A percentile compares a stretch with the other conserved stretches of the same genome.
Conservation (phyloP, 1,284 basidiomycete genomes). For the Boletus mariae region DNA sequence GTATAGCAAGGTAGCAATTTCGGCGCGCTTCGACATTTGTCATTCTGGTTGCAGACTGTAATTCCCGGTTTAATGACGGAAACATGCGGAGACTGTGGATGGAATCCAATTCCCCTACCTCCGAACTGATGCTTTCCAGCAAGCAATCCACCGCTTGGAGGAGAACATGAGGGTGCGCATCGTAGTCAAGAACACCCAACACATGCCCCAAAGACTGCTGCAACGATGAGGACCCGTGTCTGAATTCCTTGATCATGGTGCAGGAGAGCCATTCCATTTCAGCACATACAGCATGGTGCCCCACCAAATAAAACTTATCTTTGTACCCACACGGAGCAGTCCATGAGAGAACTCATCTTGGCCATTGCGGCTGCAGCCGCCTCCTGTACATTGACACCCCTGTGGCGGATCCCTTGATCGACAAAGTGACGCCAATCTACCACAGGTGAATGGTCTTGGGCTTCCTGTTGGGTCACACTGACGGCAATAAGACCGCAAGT, state of each 20-base stretch:
- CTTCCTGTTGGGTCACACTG: conserved; percentile 57
- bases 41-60: conserved; percentile 43
- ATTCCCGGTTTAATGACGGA: conserved; percentile 22
- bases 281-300: conserved; percentile 14
- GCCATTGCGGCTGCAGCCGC: conserved; percentile 66
- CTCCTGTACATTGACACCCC: conserved; percentile 66
- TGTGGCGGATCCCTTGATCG: conserved; percentile 70
- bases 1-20: conserved; percentile 68
- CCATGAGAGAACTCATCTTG: conserved; percentile 61
- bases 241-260: conserved; percentile 70
- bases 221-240: conserved; percentile 47
- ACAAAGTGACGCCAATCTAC: conserved; percentile 68
- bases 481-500: conserved; percentile 72
- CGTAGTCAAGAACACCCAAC: conserved; percentile 74
- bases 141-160: conserved; percentile 54
- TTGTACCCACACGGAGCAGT: conserved; percentile 58
- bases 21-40: conserved; percentile 63
- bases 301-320: conserved; percentile 53
- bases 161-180: conserved; percentile 49
- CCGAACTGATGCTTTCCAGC: conserved; percentile 52
- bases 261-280: conserved; percentile 17
- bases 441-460: conserved; percentile 38
- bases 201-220: conserved; percentile 78
- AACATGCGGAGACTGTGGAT: conserved; percentile 23
- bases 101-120: conserved; percentile 40